These are phyloP conservation scores for Alternaria conjuncta DNA, from an alignment of 2,329 filamentous ascomycete genomes.

Conservation along the genomic window DNA sequence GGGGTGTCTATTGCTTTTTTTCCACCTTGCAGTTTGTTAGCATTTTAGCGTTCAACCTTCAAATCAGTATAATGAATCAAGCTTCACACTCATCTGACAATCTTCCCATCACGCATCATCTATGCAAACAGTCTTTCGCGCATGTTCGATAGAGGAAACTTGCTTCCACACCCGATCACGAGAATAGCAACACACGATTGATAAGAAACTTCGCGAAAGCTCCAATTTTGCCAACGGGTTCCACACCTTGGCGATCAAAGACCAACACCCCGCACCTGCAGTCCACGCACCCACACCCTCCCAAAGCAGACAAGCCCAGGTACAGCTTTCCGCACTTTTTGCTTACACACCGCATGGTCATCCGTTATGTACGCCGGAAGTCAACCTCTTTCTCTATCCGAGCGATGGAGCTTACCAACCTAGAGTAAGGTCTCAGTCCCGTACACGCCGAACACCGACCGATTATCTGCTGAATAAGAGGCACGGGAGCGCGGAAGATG, in stretches of 20 bases:
- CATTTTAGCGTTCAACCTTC: constrained; percentile 23
- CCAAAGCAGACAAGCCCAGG: constrained; percentile 19
- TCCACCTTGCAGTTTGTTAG: constrained; percentile 12
- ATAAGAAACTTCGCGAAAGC: constrained; percentile 4
- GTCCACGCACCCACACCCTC: neutral
- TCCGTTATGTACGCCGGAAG: constrained; percentile 4
- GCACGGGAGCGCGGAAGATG: neutral
- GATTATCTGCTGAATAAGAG: neutral
- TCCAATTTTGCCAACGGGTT: neutral
- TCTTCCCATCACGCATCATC: neutral
- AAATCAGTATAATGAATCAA: constrained; percentile 17
- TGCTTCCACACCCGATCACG: neutral
- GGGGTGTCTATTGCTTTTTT: constrained; percentile 7
- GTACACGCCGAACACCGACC: neutral
- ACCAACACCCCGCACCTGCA: constrained; percentile 20
- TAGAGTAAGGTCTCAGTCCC: neutral
- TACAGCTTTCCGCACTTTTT: constrained; percentile 2
- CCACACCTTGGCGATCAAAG: constrained; percentile 6
- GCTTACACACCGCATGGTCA: constrained; percentile 26
- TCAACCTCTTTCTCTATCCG: constrained; percentile 4
- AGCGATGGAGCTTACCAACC: constrained; percentile 4
- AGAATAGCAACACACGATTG: neutral
- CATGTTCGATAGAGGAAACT: neutral
- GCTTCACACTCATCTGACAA: neutral
- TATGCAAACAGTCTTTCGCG: neutral